Evolutionary conservation across 1,139 yeast species (phyloP).

Genomic region (Protomyces pachydermus): DNA sequence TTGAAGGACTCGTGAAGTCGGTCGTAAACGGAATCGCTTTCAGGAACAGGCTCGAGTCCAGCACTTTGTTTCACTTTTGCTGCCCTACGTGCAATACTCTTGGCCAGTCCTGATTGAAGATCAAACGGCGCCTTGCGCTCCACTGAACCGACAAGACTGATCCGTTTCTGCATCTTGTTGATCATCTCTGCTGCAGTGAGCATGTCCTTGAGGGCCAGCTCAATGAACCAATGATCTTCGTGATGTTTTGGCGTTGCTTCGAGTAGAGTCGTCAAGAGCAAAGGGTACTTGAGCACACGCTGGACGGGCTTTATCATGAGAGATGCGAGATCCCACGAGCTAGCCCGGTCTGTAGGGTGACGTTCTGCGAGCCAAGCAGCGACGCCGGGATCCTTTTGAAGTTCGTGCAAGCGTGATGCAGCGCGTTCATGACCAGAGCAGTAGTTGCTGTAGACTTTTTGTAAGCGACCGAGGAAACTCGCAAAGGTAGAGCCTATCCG

Average conservation of each 20-base stretch:
- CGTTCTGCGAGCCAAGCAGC: slow-evolving; percentile 38
- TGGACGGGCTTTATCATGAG: slow-evolving; percentile 46
- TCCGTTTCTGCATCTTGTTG: slow-evolving; percentile 34
- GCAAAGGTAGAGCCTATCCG: slow-evolving; percentile 24
- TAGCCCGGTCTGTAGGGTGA: slow-evolving; percentile 35
- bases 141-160: slow-evolving; percentile 13
- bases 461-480: slow-evolving; percentile 20
- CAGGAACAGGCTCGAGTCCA: slow-evolving; percentile 4
- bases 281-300: slow-evolving; percentile 43
- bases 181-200: slow-evolving; percentile 37
- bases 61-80: slow-evolving; percentile 10
- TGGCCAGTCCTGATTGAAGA: slow-evolving; percentile 22
- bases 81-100: slow-evolving; percentile 20
- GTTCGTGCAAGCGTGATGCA: slow-evolving; percentile 15
- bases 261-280: slow-evolving; percentile 36
- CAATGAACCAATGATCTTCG: slow-evolving; percentile 38
- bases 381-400: slow-evolving; percentile 33
- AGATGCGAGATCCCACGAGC: slow-evolving; percentile 44
- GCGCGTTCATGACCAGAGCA: slow-evolving; percentile 28
- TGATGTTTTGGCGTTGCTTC: slow-evolving; percentile 37
- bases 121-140: slow-evolving; percentile 11
- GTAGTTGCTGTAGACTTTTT: slow-evolving; percentile 27
- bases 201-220: slow-evolving; percentile 36
- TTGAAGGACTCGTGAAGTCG: slow-evolving; percentile 1
- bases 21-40: slow-evolving; percentile 6